Evolutionary conservation across 2,329 filamentous ascomycete species (phyloP).

Genomic region (Monosporascus sp.): DNA sequence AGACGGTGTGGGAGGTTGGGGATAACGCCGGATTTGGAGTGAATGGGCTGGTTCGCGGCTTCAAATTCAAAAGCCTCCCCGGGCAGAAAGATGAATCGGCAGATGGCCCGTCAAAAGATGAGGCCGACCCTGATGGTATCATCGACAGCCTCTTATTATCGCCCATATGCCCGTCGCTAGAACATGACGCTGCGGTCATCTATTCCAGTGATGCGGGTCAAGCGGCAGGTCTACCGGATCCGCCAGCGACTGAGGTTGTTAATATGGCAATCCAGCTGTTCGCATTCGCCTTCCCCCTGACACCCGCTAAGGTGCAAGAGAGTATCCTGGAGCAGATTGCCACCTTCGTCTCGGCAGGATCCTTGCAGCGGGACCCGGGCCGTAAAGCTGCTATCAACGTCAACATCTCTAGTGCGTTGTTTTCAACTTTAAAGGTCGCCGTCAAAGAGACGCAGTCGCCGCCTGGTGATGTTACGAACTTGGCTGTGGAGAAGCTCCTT

Average conservation of each 20-base stretch:
- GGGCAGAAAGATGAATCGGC: constrained; percentile 58
- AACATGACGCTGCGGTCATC: constrained; percentile 81
- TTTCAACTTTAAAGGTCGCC: constrained; percentile 76
- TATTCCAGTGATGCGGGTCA: constrained; percentile 57
- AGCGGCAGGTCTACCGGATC: constrained; percentile 56
- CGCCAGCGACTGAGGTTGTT: constrained; percentile 86
- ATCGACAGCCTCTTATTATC: constrained; percentile 59
- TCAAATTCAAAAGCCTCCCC: constrained; percentile 64
- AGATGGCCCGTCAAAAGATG: constrained; percentile 40
- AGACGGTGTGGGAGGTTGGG: constrained; percentile 89
- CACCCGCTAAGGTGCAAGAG: constrained; percentile 87
- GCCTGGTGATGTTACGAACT: constrained; percentile 66
- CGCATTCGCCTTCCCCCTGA: constrained; percentile 82
- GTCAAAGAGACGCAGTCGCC: constrained; percentile 72
- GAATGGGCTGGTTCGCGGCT: constrained; percentile 75
- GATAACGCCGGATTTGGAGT: constrained; percentile 96
- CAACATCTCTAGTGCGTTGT: constrained; percentile 78
- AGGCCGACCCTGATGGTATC: constrained; percentile 55
- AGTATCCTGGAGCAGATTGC: constrained; percentile 92
- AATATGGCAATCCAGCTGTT: constrained; percentile 93
- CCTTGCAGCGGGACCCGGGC: constrained; percentile 78
- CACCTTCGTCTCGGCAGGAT: constrained; percentile 76
- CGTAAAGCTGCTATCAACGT: constrained; percentile 86
- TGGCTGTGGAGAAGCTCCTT: constrained; percentile 76
- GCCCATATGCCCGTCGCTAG: constrained; percentile 76